These are phyloP conservation scores for Auricularia heimuer DNA, from an alignment of 768 basidiomycete species.

Conservation along the genomic window DNA sequence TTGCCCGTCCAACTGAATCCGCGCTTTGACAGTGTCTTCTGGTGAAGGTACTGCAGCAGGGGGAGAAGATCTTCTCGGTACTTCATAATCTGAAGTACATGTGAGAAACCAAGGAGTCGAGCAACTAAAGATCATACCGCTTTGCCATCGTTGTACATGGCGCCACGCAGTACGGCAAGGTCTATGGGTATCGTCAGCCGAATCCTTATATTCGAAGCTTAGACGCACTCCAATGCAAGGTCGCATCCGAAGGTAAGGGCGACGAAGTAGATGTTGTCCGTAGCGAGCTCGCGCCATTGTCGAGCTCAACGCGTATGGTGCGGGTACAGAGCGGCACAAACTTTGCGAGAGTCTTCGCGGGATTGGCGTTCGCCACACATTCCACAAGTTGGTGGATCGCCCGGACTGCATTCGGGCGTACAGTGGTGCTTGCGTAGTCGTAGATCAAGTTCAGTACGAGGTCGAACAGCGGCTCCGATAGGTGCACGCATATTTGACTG, in stretches of 20 bases:
- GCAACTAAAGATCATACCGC: constrained; percentile 33
- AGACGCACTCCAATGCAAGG: constrained; percentile 74
- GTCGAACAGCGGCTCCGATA: constrained; percentile 67
- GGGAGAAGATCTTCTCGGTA: constrained; percentile 53
- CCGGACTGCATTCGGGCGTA: constrained; percentile 76
- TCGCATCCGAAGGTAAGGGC: constrained; percentile 70
- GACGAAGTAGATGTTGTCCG: constrained; percentile 60
- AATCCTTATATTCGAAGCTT: background rate
- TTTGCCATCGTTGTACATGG: constrained; percentile 62
- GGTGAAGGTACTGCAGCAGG: constrained; percentile 52
- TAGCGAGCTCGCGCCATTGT: constrained; percentile 72
- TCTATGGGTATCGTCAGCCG: constrained; percentile 29
- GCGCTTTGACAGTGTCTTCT: constrained; percentile 67
- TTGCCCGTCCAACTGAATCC: constrained; percentile 78
- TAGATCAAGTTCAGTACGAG: constrained; percentile 74
- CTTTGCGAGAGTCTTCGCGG: constrained; percentile 64
- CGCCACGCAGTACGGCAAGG: constrained; percentile 65
- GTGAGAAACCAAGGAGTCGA: background rate
- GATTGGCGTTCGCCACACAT: constrained; percentile 73
- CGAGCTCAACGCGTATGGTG: constrained; percentile 68
- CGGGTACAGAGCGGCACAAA: constrained; percentile 65
- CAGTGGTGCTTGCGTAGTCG: constrained; percentile 72
- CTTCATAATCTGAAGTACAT: constrained; percentile 41
- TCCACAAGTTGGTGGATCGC: constrained; percentile 81
- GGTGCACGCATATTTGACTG: constrained; percentile 66